A percentile compares a stretch with the other conserved stretches of the same genome.
Conservation (phyloP, 1,139 yeast genomes). For the Kodamaea alishanica region DNA sequence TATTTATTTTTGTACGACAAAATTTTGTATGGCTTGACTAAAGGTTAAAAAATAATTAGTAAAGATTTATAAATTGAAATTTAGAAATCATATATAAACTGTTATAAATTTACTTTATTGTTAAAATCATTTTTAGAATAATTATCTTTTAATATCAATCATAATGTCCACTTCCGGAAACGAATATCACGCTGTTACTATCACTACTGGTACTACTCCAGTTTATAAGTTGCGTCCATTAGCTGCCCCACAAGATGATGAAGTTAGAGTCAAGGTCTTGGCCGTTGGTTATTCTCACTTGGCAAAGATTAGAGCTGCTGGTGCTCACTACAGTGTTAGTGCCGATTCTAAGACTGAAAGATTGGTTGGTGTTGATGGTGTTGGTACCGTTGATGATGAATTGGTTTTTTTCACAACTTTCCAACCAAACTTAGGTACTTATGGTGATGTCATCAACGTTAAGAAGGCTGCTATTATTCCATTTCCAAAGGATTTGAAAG, state of each 20-base stretch:
- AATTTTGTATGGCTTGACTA: too few relatives aligned
- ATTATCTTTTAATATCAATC: too few relatives aligned
- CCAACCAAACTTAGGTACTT: conserved; percentile 10
- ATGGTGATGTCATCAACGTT: conserved; percentile 10
- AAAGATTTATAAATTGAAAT: too few relatives aligned
- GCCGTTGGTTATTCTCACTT: conserved; percentile 18
- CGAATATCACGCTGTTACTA: conserved; percentile 5
- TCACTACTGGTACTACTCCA: conserved; percentile 4
- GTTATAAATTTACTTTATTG: too few relatives aligned
- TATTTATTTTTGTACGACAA: too few relatives aligned
- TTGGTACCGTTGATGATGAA: conserved; percentile 12
- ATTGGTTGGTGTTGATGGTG: conserved; percentile 16
- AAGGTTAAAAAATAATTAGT: too few relatives aligned
- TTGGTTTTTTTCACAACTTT: conserved; percentile 13
- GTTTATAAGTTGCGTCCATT: conserved; percentile 7
- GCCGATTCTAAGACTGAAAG: conserved; percentile 3
- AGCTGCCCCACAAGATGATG: conserved; percentile 10
- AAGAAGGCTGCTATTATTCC: conserved; percentile 8
- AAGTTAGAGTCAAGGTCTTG: conserved; percentile 14
- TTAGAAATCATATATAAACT: too few relatives aligned
- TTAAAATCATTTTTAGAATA: too few relatives aligned
- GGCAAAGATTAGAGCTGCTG: conserved; percentile 16
- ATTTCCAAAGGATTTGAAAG: conserved; percentile 8
- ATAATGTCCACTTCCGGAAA: too few relatives aligned
- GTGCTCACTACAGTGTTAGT: conserved; percentile 14